phyloP scores from a whole-genome alignment of 176 grass and related monocot species.

The Tuctoria greenei region DNA sequence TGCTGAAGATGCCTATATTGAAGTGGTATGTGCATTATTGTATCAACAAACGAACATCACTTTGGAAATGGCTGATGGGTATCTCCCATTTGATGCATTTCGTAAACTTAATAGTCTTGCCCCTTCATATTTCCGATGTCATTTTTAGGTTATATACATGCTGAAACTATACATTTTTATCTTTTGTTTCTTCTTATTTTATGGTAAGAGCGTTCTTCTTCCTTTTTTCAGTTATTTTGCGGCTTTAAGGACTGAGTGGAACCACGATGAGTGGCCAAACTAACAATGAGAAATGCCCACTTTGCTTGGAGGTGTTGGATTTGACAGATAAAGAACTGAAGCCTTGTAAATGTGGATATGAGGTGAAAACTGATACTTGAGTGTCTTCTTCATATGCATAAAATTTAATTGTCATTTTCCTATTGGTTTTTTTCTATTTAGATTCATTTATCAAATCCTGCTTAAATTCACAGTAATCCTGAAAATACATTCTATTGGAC shows the following conservation, averaged over 20 bases:
- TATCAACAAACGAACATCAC: neutral
- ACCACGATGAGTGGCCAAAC: slow-evolving; percentile 50
- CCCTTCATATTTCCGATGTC: neutral
- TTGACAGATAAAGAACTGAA: slow-evolving; percentile 66
- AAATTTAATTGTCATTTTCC: slow-evolving; percentile 6
- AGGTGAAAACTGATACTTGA: slow-evolving; percentile 40
- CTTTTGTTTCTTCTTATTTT: neutral
- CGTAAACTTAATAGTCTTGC: neutral
- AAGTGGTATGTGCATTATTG: neutral
- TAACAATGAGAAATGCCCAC: slow-evolving; percentile 47
- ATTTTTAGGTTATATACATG: neutral
- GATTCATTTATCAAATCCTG: neutral
- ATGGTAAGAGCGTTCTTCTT: neutral
- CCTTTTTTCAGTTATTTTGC: slow-evolving; percentile 23
- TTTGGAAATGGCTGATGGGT: neutral
- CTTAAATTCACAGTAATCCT: neutral
- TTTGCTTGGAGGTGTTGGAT: slow-evolving; percentile 61
- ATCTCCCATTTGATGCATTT: neutral
- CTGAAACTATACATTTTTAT: slow-evolving; percentile 6
- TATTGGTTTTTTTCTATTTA: slow-evolving; percentile 17
- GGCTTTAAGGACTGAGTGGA: slow-evolving; percentile 10
- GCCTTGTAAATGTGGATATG: slow-evolving; percentile 75
- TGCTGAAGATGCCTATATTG: neutral
- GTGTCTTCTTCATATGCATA: slow-evolving; percentile 7
- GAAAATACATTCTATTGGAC: slow-evolving; percentile 5